These are phyloP conservation scores for Aureobasidium sp. DNA, from an alignment of 2,329 filamentous ascomycete genomes.

Conservation along the genomic window DNA sequence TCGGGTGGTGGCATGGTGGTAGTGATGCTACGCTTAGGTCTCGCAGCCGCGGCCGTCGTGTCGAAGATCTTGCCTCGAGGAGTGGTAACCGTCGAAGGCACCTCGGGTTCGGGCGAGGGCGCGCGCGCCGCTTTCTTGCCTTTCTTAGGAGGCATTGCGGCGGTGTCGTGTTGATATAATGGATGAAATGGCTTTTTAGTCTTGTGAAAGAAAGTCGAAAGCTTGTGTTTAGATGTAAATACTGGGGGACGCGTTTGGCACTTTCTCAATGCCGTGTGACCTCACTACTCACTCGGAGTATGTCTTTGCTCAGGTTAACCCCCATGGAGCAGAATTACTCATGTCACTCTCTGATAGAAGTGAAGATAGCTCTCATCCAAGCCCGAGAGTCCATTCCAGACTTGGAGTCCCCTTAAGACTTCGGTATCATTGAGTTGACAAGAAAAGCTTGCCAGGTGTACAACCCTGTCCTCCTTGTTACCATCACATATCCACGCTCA, in stretches of 20 bases:
- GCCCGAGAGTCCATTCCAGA: too few relatives aligned
- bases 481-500: not conserved
- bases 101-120: not conserved
- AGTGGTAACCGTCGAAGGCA: slow-evolving; percentile 17
- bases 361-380: not conserved
- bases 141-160: slow-evolving; percentile 13
- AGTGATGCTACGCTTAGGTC: slow-evolving; percentile 11
- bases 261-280: not conserved
- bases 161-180: not conserved
- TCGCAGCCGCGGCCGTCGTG: slow-evolving; percentile 19
- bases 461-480: not conserved
- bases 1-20: slow-evolving; percentile 4
- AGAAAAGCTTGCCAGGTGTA: not conserved
- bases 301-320: too few relatives aligned
- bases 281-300: not conserved
- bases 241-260: not conserved
- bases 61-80: slow-evolving; percentile 21
- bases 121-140: not conserved
- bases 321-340: too few relatives aligned
- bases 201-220: not conserved
- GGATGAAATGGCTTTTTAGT: not conserved
- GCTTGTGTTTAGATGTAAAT: slow-evolving; percentile 5
- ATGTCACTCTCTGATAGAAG: not conserved
- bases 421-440: not conserved
- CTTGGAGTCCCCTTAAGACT: too few relatives aligned